Conservation (phyloP, 2,329 filamentous ascomycete genomes). For the Nemania abortiva region DNA sequence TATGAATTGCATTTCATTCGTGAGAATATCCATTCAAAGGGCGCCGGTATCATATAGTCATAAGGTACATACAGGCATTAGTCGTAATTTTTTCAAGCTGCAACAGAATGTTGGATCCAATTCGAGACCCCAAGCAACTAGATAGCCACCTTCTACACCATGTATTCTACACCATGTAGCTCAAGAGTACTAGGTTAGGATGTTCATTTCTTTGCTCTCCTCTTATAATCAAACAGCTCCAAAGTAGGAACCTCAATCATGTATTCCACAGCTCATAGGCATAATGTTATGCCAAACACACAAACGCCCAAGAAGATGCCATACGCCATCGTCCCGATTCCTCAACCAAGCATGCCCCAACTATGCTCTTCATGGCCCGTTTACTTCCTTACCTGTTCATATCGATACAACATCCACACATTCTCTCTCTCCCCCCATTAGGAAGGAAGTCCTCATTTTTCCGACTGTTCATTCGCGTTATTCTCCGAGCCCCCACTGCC, state of each 20-base stretch:
- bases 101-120: neutral
- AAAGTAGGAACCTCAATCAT: neutral
- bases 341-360: neutral
- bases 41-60: too few species aligned
- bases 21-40: too few species aligned
- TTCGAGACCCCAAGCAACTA: neutral
- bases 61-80: neutral
- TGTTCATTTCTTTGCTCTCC: neutral
- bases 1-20: too few species aligned
- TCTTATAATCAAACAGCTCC: neutral
- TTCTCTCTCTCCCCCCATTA: constrained; percentile 33
- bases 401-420: neutral
- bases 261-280: neutral
- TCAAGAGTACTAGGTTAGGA: neutral
- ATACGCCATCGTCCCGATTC: constrained; percentile 1
- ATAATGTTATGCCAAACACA: constrained; percentile 10
- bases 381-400: neutral
- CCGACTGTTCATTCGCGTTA: constrained; percentile 35
- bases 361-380: constrained; percentile 3
- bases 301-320: constrained; percentile 26
- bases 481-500: constrained; percentile 53
- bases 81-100: neutral
- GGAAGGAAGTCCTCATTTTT: constrained; percentile 48
- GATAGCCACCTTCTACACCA: neutral
- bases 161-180: too few species aligned